Base-by-base conservation (phyloP, 352 stramenopile species). In the Pilasporangium apinafurcum region DNA sequence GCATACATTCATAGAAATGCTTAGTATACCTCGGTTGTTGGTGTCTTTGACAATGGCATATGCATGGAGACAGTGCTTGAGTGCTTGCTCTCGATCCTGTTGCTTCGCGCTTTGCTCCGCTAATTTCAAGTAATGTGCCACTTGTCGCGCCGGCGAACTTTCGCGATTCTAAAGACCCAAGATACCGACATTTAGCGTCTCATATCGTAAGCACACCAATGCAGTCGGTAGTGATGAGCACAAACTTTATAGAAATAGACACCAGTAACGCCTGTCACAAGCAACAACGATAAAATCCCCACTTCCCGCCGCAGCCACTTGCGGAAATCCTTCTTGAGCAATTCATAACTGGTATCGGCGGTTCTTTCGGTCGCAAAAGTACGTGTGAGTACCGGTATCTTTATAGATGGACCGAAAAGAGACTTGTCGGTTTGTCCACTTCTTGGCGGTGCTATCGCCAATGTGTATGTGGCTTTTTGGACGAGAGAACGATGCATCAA, bases 181-280 rank as follows among this genome's bases (percentile, higher is more conserved):
- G 1, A 25, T 25, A 8, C 44, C 10, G 21, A 59, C 35, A 63
- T 36, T 51, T 18, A 29, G 10, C 8, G 37, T 6, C 10, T n/a
- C 28, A 27, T 4, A 17, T 18, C n/a, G 33, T 34, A 41, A n/a
- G 17, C 13, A 22, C 24, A 48, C 26, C 5, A 10, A 45, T n/a
- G n/a, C 8, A 36, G 13, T 10, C 10, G 37, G 13, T 20, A 17
- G 4, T n/a, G 8, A 20, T 47, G 5, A 30, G 10, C 16, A 5
- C 17, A 41, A 25, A 86, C 72, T 56, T 82, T 63, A 37, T 89
- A 92, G 33, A 85, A 71, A 12, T 83, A 72, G 1, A 92, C 59
- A 17, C 73, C 79, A 9, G 56, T 53, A 31, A 59, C 56, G 38
- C 79, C 79, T 13, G 62, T 45, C 22, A 60, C 45, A 32, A 81